These are phyloP conservation scores for Penicillium paxilli DNA, from an alignment of 495 filamentous ascomycete genomes.

Conservation along the genomic window DNA sequence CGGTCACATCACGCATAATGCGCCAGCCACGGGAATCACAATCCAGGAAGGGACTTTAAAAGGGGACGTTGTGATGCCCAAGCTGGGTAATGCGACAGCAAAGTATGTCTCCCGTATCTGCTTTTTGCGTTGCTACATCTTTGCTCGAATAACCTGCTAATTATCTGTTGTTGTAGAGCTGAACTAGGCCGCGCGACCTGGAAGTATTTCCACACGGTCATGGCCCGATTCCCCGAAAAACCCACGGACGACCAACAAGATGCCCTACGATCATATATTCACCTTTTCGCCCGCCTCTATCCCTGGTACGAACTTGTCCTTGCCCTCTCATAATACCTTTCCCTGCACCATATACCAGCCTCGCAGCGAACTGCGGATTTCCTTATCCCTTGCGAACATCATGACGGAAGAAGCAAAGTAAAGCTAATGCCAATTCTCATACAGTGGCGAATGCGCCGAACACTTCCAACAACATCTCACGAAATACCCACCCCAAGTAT, in stretches of 20 bases:
- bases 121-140: neutral
- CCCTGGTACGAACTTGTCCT: constrained; percentile 58
- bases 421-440: constrained; percentile 18
- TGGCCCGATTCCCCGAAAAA: constrained; percentile 87
- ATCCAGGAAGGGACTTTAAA: constrained; percentile 53
- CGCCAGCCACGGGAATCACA: constrained; percentile 18
- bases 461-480: constrained; percentile 84
- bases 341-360: neutral
- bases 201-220: constrained; percentile 94
- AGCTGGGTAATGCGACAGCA: constrained; percentile 86
- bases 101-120: constrained; percentile 53
- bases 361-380: neutral
- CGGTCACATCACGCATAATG: constrained; percentile 38
- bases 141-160: neutral
- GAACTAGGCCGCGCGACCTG: constrained; percentile 86
- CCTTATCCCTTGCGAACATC: neutral
- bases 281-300: constrained; percentile 89
- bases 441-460: constrained; percentile 85
- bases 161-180: constrained; percentile 52
- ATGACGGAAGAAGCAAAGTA: too few species aligned
- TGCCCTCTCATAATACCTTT: neutral
- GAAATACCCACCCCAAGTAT: constrained; percentile 89
- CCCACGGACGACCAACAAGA: constrained; percentile 81
- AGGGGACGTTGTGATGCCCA: constrained; percentile 82
- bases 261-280: constrained; percentile 80